These are phyloP conservation scores for Microbotryomycetes sp. DNA, from an alignment of 1,284 basidiomycete genomes.

Conservation along the genomic window DNA sequence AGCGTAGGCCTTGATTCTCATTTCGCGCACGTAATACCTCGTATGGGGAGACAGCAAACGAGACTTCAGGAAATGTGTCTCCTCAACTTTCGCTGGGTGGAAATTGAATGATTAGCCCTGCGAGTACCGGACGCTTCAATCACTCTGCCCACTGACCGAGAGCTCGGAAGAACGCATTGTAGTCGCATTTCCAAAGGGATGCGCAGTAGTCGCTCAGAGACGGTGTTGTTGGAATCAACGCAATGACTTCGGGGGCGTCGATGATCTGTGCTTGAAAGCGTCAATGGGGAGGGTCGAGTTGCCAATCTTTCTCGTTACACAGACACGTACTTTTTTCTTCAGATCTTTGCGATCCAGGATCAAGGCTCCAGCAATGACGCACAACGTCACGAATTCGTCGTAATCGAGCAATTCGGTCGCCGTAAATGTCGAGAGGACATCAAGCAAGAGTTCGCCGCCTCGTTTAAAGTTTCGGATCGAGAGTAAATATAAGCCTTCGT, in stretches of 20 bases:
- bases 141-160: conserved; percentile 53
- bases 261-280: conserved; percentile 44
- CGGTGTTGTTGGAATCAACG: conserved; percentile 47
- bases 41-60: conserved; percentile 79
- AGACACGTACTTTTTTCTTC: conserved; percentile 72
- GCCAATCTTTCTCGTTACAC: neutral
- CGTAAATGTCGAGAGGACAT: conserved; percentile 89
- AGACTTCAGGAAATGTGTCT: conserved; percentile 76
- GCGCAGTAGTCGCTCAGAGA: conserved; percentile 48
- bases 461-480: conserved; percentile 67
- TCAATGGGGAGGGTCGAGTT: neutral
- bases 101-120: neutral
- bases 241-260: conserved; percentile 51
- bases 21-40: conserved; percentile 87
- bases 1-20: conserved; percentile 90
- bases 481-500: conserved; percentile 77
- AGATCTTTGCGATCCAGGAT: conserved; percentile 76
- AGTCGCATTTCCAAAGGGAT: conserved; percentile 82
- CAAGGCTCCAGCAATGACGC: conserved; percentile 72
- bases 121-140: no score
- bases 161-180: conserved; percentile 86
- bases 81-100: conserved; percentile 69
- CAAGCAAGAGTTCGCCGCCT: conserved; percentile 65
- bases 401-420: conserved; percentile 84
- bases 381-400: conserved; percentile 83